phyloP scores from a whole-genome alignment of 805 yeast species.

The Ogataea populi-albae region DNA sequence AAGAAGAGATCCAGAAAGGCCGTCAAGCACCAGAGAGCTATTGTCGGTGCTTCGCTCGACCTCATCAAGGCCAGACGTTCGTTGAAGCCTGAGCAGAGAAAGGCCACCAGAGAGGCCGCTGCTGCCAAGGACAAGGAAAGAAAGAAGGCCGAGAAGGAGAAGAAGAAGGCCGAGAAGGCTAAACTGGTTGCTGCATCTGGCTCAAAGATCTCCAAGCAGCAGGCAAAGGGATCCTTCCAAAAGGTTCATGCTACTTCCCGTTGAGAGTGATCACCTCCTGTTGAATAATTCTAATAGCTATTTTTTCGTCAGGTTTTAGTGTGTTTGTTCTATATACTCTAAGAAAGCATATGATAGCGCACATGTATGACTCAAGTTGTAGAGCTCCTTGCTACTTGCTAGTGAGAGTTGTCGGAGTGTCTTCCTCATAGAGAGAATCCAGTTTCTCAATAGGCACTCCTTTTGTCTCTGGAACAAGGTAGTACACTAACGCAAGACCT shows the following conservation, averaged over 20 bases:
- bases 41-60: constrained; percentile 99
- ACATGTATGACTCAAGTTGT: too few relatives aligned
- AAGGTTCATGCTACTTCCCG: constrained; percentile 96
- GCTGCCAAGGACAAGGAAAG: constrained; percentile 78
- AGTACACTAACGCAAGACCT: constrained; percentile 25
- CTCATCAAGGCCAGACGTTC: constrained; percentile 97
- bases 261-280: constrained; percentile 54
- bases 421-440: constrained; percentile 22
- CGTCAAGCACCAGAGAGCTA: constrained; percentile 98
- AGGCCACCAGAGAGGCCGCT: constrained; percentile 94
- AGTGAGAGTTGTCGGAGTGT: not conserved
- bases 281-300: too few relatives aligned
- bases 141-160: constrained; percentile 88
- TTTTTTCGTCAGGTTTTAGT: not conserved
- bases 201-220: constrained; percentile 86
- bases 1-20: constrained; percentile 97
- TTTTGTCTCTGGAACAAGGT: constrained; percentile 35
- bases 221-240: constrained; percentile 97
- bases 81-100: constrained; percentile 94
- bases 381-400: not conserved
- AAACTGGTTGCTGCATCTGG: constrained; percentile 77
- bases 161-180: constrained; percentile 94
- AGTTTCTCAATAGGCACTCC: constrained; percentile 20
- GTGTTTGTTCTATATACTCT: constrained; percentile 1
- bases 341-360: too few relatives aligned